Evolutionary conservation across 2,329 filamentous ascomycete genomes (phyloP), one percentile per base, ranked within the genome.

Genomic region (Alternaria dauci): DNA sequence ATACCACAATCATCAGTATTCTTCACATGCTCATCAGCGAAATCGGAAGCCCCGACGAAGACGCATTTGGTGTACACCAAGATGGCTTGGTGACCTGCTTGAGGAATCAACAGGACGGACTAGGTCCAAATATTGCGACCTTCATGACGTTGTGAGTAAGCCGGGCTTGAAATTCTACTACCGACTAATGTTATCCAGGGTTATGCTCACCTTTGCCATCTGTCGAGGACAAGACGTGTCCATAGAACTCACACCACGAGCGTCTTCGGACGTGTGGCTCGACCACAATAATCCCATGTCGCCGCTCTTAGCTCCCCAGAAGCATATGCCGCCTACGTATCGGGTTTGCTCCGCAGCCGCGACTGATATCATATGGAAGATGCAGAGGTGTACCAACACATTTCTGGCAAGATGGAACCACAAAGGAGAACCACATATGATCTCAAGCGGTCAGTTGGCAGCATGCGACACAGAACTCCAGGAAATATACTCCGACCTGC

Each of bases 11-110:
- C 20, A 44, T 77, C 18, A 74, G 72, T 54, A 76, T 77, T 41
- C 44, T 75, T 8, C 61, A 77, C 53, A 69, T 78, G 18, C 68
- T 78, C 3, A 56, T 74, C 23, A 76, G 75, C 53, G 74, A 76
- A 23, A 63, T 75, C 46, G 72, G 75, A 7, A 62, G 68, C 12
- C 63, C 61, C n/a, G 67, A 74, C 9, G 72, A 75, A 20, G 63
- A 70, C 25, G 70, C 68, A 0, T 76, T 76, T 47, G 60, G 72
- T 55, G 68, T 76, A 12, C 74, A 77, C 38, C 67, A 68, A 41
- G 65, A 73, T 26, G 73, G 72, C 6, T 58, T 78, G 32, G 54
- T 43, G 34, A 60, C 47, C 14, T 68, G 72, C 9, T 65, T 76
- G 8, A 65, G 76, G 12, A 58, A 70, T 7, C 68, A 71, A 51